Evolutionary conservation across 2,329 filamentous ascomycete species (phyloP).

Genomic region (Rhynchosporium secalis): DNA sequence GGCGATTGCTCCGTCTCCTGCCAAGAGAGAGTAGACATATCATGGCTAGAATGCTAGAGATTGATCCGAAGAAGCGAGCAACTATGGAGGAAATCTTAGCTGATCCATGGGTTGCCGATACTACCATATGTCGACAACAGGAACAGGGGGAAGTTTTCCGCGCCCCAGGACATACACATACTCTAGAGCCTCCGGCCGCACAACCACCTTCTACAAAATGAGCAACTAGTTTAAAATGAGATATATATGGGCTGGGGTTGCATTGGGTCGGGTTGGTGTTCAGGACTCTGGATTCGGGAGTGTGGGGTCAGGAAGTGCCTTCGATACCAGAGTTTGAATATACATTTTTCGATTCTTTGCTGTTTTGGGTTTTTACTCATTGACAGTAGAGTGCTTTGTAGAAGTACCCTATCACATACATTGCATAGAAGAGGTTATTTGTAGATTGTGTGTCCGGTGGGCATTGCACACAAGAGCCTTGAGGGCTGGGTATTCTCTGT

Average conservation of each 20-base stretch:
- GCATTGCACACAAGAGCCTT: not conserved
- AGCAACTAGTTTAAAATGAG: slow-evolving; percentile 1
- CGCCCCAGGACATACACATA: slow-evolving; percentile 78
- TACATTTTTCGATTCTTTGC: not conserved
- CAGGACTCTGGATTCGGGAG: not conserved
- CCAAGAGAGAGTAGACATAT: slow-evolving; percentile 89
- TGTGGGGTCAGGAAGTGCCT: not conserved
- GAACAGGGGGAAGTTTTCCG: slow-evolving; percentile 70
- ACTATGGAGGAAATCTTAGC: slow-evolving; percentile 82
- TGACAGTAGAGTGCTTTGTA: slow-evolving; percentile 23
- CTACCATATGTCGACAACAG: slow-evolving; percentile 83
- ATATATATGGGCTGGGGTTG: slow-evolving; percentile 11
- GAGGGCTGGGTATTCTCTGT: not conserved
- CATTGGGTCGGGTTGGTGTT: slow-evolving; percentile 11
- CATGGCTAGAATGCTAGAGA: slow-evolving; percentile 87
- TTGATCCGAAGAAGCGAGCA: slow-evolving; percentile 80
- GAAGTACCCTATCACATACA: slow-evolving; percentile 15
- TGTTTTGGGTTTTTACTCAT: not conserved
- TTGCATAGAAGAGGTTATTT: slow-evolving; percentile 17
- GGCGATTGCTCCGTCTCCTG: slow-evolving; percentile 82
- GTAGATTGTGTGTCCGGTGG: slow-evolving; percentile 34
- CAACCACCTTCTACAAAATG: slow-evolving; percentile 35
- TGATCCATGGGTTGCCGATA: slow-evolving; percentile 87
- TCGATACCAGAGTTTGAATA: slow-evolving; percentile 4
- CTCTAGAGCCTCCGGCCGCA: slow-evolving; percentile 70